phyloP scores from a whole-genome alignment of 2,329 filamentous ascomycete genomes.

The Cadophora sp. region DNA sequence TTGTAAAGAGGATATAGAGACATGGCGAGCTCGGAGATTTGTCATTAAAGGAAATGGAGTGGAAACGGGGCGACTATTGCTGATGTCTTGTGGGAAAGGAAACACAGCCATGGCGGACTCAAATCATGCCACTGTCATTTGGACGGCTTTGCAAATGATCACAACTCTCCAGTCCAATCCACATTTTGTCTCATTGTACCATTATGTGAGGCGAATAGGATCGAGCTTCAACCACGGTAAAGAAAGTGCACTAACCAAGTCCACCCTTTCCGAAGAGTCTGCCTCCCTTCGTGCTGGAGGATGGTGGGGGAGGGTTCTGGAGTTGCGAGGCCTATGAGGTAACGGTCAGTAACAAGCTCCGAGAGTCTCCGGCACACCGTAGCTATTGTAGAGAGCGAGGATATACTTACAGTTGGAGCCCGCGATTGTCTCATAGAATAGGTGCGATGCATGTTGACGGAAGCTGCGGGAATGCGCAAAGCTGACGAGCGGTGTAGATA shows the following conservation, averaged over 20 bases:
- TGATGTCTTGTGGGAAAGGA: neutral
- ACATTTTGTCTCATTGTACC: neutral
- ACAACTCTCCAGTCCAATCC: neutral
- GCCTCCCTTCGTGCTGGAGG: slow-evolving; percentile 88
- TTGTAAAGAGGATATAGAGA: slow-evolving; percentile 6
- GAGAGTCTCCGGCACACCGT: neutral
- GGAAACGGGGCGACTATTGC: neutral
- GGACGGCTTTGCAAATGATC: neutral
- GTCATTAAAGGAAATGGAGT: neutral
- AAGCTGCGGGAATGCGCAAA: slow-evolving; percentile 15
- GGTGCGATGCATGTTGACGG: slow-evolving; percentile 84
- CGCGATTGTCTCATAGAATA: slow-evolving; percentile 98
- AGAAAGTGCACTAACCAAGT: slow-evolving; percentile 66
- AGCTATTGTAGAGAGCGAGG: slow-evolving; percentile 7
- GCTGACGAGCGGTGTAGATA: slow-evolving; percentile 4
- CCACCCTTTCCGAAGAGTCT: slow-evolving; percentile 87
- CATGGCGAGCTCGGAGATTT: neutral
- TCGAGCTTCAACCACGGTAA: slow-evolving; percentile 44
- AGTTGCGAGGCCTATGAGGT: slow-evolving; percentile 58
- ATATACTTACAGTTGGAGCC: slow-evolving; percentile 82
- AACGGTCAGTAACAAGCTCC: slow-evolving; percentile 21
- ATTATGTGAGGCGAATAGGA: neutral
- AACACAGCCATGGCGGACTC: neutral
- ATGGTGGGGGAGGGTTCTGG: slow-evolving; percentile 90
- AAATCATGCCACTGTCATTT: slow-evolving; percentile 6